phyloP scores from a whole-genome alignment of 768 basidiomycete genomes.

The Stropharia rugosoannulata region DNA sequence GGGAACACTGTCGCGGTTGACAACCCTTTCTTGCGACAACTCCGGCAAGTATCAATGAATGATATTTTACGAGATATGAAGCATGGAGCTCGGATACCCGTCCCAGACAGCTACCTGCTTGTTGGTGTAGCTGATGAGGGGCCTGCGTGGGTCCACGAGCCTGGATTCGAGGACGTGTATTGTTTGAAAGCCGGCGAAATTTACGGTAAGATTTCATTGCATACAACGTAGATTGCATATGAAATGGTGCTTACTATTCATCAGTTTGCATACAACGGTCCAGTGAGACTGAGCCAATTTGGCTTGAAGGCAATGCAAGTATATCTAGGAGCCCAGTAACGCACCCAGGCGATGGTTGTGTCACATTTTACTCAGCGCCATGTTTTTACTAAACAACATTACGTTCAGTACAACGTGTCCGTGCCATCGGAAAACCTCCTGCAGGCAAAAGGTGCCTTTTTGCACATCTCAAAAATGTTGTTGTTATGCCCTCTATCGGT shows the following conservation, averaged over 20 bases:
- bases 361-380: not conserved
- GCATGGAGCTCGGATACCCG: slow-evolving; percentile 68
- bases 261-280: slow-evolving; percentile 59
- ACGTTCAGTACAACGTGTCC: slow-evolving; percentile 62
- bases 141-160: slow-evolving; percentile 47
- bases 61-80: slow-evolving; percentile 74
- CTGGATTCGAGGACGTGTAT: slow-evolving; percentile 52
- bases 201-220: slow-evolving; percentile 48
- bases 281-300: slow-evolving; percentile 46
- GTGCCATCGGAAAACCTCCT: slow-evolving; percentile 71
- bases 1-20: slow-evolving; percentile 37
- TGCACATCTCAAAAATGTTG: slow-evolving; percentile 61
- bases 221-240: not conserved
- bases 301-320: slow-evolving; percentile 58
- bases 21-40: slow-evolving; percentile 53
- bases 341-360: slow-evolving; percentile 72
- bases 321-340: slow-evolving; percentile 74
- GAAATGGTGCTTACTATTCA: not conserved
- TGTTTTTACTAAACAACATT: not conserved
- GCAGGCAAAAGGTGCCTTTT: slow-evolving; percentile 55
- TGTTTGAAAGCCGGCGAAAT: slow-evolving; percentile 56
- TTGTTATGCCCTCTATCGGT: slow-evolving; percentile 70
- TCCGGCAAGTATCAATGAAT: slow-evolving; percentile 62
- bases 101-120: slow-evolving; percentile 66
- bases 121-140: slow-evolving; percentile 87